phyloP scores from a whole-genome alignment of 139 green algal genomes.

The Chlamydomonas applanata region DNA sequence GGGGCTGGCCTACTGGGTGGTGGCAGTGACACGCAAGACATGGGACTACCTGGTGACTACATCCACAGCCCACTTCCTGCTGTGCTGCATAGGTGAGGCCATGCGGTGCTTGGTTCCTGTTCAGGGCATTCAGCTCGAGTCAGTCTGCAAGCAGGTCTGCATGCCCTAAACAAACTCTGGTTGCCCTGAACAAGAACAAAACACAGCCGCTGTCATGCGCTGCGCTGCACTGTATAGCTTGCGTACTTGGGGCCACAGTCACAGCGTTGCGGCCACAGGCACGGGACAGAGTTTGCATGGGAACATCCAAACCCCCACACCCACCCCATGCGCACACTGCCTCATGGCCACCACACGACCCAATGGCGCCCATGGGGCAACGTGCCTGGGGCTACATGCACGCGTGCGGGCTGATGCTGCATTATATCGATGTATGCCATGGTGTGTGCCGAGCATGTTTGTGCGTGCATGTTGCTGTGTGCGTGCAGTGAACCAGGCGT shows the following conservation, averaged over 20 bases:
- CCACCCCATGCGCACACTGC: background rate
- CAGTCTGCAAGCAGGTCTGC: too few species aligned
- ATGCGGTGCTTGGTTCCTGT: background rate
- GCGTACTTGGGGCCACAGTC: too few species aligned
- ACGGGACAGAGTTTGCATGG: background rate
- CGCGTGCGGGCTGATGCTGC: too few species aligned
- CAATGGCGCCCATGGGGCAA: background rate
- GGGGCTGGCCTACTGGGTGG: conserved; percentile 33
- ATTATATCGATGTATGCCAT: too few species aligned
- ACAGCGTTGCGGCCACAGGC: too few species aligned
- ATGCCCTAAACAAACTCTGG: too few species aligned
- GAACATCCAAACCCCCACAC: background rate
- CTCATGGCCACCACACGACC: background rate
- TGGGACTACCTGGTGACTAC: conserved; percentile 51
- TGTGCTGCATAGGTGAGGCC: conserved; percentile 40
- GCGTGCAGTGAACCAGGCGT: conserved; percentile 43
- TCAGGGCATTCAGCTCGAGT: too few species aligned
- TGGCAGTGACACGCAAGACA: conserved; percentile 30
- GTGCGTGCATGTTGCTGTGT: background rate
- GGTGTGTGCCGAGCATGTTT: background rate
- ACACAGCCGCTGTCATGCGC: too few species aligned
- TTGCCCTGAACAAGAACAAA: too few species aligned
- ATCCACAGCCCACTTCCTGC: conserved; percentile 35
- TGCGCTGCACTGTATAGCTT: too few species aligned
- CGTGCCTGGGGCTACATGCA: too few species aligned